Evolutionary conservation across 306 rosid genomes (phyloP), one percentile per base, ranked within the genome.

Genomic region (Prunus dulcis): DNA sequence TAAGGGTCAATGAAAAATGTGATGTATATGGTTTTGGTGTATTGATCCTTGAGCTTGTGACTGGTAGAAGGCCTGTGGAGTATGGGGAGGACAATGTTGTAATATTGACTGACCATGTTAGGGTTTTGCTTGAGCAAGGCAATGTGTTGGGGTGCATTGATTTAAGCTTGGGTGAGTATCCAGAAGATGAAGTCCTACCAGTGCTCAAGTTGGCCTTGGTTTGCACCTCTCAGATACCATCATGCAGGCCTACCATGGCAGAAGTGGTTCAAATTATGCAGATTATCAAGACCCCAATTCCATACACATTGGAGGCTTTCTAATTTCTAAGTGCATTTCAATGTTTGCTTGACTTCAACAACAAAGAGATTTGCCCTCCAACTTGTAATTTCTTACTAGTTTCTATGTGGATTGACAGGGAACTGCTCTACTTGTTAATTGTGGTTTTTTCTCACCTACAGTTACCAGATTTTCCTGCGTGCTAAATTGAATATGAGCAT

Each of bases 31-130:
- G 94, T 17, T 93, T 90, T 50, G 96, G 97, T 0, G 91, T 89
- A 60, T 78, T 93, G 90, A 86, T 89, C 15, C 93, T 93, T 4
- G 96, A 93, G 87, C 47, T 93, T 4, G 96, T 90, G 72, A 93
- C 96, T 0, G 97, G 97, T 34, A 86, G 90, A 58, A 90, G 96
- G 80, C 96, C 94, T 6, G 91, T 93, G 71, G 97, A 93, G 55
- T 90, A 90, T 57, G 97, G 94, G 46, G 96, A 93, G 67, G 96
- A 93, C 67, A 90, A 89, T 79, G 92, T 89, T 52, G 81, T 90
- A 78, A 90, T 93, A 80, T 57, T 90, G 77, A 89, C 82, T 34
- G 96, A 90, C 23, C 96, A 89, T 80, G 96, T 89, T 3, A 89
- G 90, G 60, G 89, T 86, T 46, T 62, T 89, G 75, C 90, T 93